Evolutionary conservation across 108 stramenopile genomes (phyloP).

Genomic region (Cyclotella baltica): DNA sequence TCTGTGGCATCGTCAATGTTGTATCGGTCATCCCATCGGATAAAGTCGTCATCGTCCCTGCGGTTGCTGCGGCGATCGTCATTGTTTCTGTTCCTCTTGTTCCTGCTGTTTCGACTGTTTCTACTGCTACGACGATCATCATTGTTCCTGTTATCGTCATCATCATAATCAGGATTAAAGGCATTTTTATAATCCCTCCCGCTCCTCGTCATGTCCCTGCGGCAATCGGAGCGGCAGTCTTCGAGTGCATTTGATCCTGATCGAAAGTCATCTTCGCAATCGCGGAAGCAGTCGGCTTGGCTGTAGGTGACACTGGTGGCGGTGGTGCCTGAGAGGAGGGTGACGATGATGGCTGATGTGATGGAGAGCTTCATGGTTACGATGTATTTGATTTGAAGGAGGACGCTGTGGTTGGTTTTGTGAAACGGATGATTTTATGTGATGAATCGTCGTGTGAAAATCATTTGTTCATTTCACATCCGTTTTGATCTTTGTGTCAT

Average conservation of each 20-base stretch:
- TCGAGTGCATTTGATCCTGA: not conserved
- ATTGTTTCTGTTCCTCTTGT: not conserved
- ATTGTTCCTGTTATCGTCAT: not conserved
- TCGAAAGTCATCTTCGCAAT: not conserved
- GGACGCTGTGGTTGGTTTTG: no score
- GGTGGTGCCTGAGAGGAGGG: not conserved
- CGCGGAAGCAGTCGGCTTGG: not conserved
- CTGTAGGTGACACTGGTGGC: not conserved
- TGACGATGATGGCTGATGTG: not conserved
- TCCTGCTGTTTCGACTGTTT: not conserved
- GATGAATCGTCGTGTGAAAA: no score
- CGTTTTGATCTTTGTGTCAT: no score
- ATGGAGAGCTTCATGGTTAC: not conserved
- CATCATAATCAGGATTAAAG: not conserved
- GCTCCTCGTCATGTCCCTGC: no score
- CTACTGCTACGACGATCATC: not conserved
- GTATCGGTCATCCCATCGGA: not conserved
- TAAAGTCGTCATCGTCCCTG: not conserved
- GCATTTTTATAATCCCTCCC: no score
- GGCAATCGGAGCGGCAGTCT: not conserved
- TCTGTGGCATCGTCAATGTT: not conserved
- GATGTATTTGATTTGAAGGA: no score
- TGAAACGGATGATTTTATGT: no score
- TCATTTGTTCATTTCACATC: no score
- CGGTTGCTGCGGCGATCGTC: not conserved